These are phyloP conservation scores for Chlorella vulgaris DNA, from an alignment of 139 green algal species.

Conservation along the genomic window DNA sequence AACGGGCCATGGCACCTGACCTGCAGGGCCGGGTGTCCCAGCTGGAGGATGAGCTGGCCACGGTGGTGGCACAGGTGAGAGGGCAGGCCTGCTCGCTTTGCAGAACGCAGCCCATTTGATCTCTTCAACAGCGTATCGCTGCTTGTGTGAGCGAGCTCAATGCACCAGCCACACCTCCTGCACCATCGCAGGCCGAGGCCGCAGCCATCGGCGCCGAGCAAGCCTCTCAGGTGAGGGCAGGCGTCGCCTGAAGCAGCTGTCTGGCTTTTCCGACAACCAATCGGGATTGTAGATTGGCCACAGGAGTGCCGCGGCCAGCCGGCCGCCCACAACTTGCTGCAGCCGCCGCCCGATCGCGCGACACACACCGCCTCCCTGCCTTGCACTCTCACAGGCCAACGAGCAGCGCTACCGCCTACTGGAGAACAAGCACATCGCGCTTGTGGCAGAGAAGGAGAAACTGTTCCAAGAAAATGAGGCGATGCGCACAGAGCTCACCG, in stretches of 20 bases:
- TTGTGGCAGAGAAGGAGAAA: constrained; percentile 45
- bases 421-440: constrained; percentile 34
- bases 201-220: constrained; percentile 54
- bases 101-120: no score
- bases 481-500: constrained; percentile 36
- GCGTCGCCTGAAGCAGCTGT: neutral
- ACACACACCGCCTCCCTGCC: neutral
- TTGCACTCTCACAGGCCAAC: constrained; percentile 44
- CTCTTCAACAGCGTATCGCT: no score
- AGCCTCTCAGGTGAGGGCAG: constrained; percentile 47
- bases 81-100: neutral
- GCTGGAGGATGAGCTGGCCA: constrained; percentile 30
- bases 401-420: constrained; percentile 54
- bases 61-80: constrained; percentile 4
- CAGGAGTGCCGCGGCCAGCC: neutral
- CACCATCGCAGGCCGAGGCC: constrained; percentile 45
- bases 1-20: constrained; percentile 22
- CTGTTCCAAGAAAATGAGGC: constrained; percentile 37
- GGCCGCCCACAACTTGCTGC: neutral
- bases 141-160: no score
- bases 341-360: neutral
- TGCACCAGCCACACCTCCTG: no score
- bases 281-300: no score
- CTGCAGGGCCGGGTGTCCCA: constrained; percentile 8
- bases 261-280: no score